Base-by-base conservation (phyloP, 2,329 filamentous ascomycete genomes). In the Dothideomycetidae sp. region DNA sequence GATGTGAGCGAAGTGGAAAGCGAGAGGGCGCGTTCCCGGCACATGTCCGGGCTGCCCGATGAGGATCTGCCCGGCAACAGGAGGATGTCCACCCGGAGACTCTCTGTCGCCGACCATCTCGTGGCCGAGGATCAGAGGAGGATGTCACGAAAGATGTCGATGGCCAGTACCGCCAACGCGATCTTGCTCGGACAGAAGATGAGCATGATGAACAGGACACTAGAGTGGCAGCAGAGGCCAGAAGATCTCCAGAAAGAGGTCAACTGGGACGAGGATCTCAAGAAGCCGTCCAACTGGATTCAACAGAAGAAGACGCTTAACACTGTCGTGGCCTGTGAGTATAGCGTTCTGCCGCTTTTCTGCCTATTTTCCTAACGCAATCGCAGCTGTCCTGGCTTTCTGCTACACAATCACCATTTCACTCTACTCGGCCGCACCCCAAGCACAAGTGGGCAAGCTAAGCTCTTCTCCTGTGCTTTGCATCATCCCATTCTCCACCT, bases 401-500 rank as follows among this genome's bases (percentile, higher is more conserved):
- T 16, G 28, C 17, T 38, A 14, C 29, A 38, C 36, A 11, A 4
- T 38, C 15, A 31, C 36, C 9, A n/a, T 38, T 16, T 21, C 36
- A 11, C 29, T 38, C 18, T 38, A 38, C 18, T 29, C 15, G 10
- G 29, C 36, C 9, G 36, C 36, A 13, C 30, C 31, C 5, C 29
- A 29, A 23, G 30, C 36, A 10, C 30, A 29, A 11, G 30, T 33
- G 5, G 12, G 16, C 13, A 29, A 38, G 4, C 30, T 38, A 5
- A 26, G 18, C 12, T 13, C 31, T 29, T 18, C 36, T 10, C 19
- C 16, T 12, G 71, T 67, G 1, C 59, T 64, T 9, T 67, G 73
- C 1, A 56, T 76, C 11, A 54, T 78, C 0, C 68, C 69, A 0
- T 51, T 78, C 0, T 67, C 73, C 0, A 50, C 74, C 5, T 78